These are phyloP conservation scores for Fusarium acutatum DNA, from an alignment of 2,329 filamentous ascomycete species.

Conservation along the genomic window DNA sequence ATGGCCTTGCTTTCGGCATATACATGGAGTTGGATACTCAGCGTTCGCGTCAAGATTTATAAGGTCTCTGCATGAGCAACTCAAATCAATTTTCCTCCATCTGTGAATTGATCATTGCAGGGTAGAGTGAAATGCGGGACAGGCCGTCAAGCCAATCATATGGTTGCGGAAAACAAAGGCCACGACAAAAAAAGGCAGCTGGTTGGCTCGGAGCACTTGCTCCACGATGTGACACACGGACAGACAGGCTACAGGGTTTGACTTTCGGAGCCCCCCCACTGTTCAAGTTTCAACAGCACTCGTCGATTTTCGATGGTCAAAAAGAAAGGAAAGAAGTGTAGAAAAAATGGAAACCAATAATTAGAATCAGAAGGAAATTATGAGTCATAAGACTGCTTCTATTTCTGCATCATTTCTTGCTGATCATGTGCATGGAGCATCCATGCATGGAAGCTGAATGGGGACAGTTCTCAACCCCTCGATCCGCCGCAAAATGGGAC, in stretches of 20 bases:
- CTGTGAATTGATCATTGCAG: neutral
- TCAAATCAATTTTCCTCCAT: neutral
- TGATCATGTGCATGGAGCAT: neutral
- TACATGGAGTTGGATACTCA: too few species aligned
- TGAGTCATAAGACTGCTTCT: neutral
- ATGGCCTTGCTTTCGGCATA: too few species aligned
- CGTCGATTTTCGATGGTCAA: rapidly evolving
- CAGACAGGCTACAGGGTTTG: neutral
- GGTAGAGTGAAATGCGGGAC: neutral
- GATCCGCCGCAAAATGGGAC: neutral
- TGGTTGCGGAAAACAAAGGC: neutral
- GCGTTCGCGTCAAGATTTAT: too few species aligned
- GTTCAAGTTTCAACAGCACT: neutral
- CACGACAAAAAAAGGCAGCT: neutral
- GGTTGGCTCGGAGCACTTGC: neutral
- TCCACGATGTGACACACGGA: neutral
- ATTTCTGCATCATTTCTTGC: neutral
- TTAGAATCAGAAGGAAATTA: rapidly evolving
- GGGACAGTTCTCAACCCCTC: neutral
- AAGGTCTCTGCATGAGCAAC: neutral
- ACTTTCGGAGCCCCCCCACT: too few species aligned
- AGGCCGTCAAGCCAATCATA: neutral
- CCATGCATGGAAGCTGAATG: neutral
- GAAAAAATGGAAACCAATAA: neutral
- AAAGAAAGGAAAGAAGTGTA: too few species aligned